Base-by-base conservation (phyloP, 345 rosid species). In the Turritis glabra region DNA sequence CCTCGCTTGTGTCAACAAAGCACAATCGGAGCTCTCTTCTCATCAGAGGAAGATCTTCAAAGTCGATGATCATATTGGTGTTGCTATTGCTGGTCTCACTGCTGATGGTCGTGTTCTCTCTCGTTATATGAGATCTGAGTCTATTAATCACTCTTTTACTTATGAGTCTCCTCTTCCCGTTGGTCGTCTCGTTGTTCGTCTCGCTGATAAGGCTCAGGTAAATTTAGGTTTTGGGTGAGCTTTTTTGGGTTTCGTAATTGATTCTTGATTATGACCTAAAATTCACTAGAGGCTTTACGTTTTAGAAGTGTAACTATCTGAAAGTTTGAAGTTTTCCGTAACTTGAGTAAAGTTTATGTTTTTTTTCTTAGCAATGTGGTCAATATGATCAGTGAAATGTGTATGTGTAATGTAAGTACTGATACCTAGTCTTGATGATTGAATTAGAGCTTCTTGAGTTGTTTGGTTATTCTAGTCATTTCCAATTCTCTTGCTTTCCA, bases 121-220 rank as follows among this genome's bases (percentile, higher is more conserved):
- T 13, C 91, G 97, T 14, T 94, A 90, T 58, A 90, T 94, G 98
- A 87, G 98, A 52, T 85, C 96, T 48, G 98, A 94, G 76, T 92
- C 97, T 43, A 90, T 94, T 46, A 94, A 91, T 66, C 87, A 94
- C 80, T 76, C 82, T n/a, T 94, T 87, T 73, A 90, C 95, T 44
- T 94, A 90, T 70, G 97, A 94, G 82, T 85, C 97, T 14, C 92
- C 91, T 9, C 95, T 94, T 54, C 96, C 97, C 0, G 98, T 94
- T 4, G 97, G 98, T 11, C 87, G 98, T 13, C 90, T 94, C 38
- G 98, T 91, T 9, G 97, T 93, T 69, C 98, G 87, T 70, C 90
- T 93, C 25, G 98, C 98, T 1, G 98, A 91, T 63, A 94, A 91
- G 80, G 97, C 98, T 73, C 97, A 94, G 98, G 99, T 92, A 35